Conservation (phyloP, 495 filamentous ascomycete species). For the Lasiosphaeriaceae sp. region DNA sequence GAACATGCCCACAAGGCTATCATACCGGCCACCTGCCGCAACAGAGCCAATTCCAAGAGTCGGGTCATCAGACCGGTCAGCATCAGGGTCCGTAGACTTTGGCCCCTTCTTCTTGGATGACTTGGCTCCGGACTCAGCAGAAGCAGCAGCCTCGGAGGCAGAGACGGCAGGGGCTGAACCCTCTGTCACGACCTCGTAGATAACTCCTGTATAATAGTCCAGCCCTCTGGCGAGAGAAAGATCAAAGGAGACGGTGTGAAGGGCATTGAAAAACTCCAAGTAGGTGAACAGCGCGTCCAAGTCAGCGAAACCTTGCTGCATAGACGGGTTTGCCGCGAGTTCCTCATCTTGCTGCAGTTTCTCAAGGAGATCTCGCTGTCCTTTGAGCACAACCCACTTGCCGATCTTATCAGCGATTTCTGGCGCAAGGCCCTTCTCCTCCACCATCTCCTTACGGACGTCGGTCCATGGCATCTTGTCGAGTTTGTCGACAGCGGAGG, state of each 20-base stretch:
- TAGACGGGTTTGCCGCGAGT: not conserved
- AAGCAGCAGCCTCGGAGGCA: not conserved
- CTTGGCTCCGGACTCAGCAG: conserved; percentile 3
- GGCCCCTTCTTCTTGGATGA: conserved; percentile 45
- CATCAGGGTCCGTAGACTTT: conserved; percentile 57
- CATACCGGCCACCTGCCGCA: conserved; percentile 88
- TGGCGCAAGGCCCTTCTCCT: conserved; percentile 72
- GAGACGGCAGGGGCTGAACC: not conserved
- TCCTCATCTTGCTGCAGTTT: conserved; percentile 64
- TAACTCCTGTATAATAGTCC: conserved; percentile 93
- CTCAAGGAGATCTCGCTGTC: conserved; percentile 39
- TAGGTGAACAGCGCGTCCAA: conserved; percentile 80
- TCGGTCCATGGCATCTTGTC: conserved; percentile 91
- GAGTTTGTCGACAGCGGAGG: conserved; percentile 89
- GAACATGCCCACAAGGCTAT: conserved; percentile 93
- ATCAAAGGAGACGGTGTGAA: conserved; percentile 73
- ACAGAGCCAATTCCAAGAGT: conserved; percentile 54
- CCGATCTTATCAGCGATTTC: conserved; percentile 82
- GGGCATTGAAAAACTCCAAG: conserved; percentile 68
- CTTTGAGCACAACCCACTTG: conserved; percentile 56
- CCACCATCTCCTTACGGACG: conserved; percentile 82
- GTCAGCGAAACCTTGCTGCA: conserved; percentile 75
- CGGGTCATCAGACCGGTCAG: conserved; percentile 76
- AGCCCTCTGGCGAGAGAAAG: conserved; percentile 78
- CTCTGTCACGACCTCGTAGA: conserved; percentile 73